These are phyloP conservation scores for Coemansia sp. DNA, from an alignment of 192 early-diverging fungal species.

Conservation along the genomic window DNA sequence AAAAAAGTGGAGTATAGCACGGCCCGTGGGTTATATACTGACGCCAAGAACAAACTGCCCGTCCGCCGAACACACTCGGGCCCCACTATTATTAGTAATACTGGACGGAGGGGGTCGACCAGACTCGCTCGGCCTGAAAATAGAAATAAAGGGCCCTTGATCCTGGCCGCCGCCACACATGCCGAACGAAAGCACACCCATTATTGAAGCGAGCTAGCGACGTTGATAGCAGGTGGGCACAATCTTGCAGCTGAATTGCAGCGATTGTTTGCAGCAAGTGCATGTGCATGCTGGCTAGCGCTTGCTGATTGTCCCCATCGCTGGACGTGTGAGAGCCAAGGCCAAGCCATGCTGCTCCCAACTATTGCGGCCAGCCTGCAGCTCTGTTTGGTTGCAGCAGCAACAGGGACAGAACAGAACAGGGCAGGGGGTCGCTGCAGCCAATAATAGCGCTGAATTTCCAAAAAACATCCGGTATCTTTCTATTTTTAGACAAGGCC, in stretches of 20 bases:
- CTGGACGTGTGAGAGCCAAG: slow-evolving; percentile 10
- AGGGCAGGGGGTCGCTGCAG: not conserved
- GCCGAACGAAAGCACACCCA: not conserved
- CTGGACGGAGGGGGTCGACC: slow-evolving; percentile 3
- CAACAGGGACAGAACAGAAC: not conserved
- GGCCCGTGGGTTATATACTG: slow-evolving; percentile 19
- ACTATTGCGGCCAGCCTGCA: slow-evolving; percentile 12
- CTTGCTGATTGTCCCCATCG: slow-evolving; percentile 8
- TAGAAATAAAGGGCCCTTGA: slow-evolving; percentile 16
- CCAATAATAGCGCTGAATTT: slow-evolving; percentile 8
- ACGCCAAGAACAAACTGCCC: slow-evolving; percentile 23
- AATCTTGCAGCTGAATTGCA: slow-evolving; percentile 10
- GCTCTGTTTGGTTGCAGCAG: slow-evolving; percentile 2
- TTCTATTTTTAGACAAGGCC: slow-evolving; percentile 10
- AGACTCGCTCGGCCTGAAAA: slow-evolving; percentile 16
- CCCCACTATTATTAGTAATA: slow-evolving; percentile 30
- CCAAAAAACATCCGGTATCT: slow-evolving; percentile 1
- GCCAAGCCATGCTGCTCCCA: slow-evolving; percentile 10
- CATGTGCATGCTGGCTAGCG: not conserved
- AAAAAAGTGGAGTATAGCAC: slow-evolving; percentile 1
- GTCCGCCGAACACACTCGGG: slow-evolving; percentile 7
- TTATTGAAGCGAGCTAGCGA: not conserved
- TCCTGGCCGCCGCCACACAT: slow-evolving; percentile 14
- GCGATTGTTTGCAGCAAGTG: slow-evolving; percentile 13
- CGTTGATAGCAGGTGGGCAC: not conserved